Evolutionary conservation across 2,329 filamentous ascomycete genomes (phyloP).

Genomic region (Xylariales sp.): DNA sequence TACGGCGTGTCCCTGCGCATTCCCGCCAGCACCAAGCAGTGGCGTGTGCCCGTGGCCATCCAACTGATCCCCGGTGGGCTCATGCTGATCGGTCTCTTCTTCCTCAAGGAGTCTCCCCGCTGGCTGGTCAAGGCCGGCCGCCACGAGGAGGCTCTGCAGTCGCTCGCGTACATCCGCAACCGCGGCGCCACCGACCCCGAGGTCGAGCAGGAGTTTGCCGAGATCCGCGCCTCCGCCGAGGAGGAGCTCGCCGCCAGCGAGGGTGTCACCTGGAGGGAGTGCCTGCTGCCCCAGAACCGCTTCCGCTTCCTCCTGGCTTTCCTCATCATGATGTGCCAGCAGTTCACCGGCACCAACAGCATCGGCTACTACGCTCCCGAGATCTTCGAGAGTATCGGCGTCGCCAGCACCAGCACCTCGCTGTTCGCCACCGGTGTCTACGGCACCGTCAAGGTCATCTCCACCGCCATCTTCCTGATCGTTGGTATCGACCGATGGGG

Average conservation of each 20-base stretch:
- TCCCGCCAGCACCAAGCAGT: constrained; percentile 51
- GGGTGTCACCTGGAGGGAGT: constrained; percentile 35
- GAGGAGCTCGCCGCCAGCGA: constrained; percentile 25
- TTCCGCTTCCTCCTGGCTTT: no score
- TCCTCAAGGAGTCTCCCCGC: constrained; percentile 58
- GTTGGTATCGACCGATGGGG: constrained; percentile 53
- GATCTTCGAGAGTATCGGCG: constrained; percentile 55
- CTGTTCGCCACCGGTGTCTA: constrained; percentile 52
- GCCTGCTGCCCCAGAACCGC: constrained; percentile 16
- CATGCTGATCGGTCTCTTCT: constrained; percentile 53
- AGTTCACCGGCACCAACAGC: constrained; percentile 47
- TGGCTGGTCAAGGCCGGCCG: constrained; percentile 61
- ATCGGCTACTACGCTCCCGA: constrained; percentile 58
- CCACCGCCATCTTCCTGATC: constrained; percentile 43
- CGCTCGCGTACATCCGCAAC: constrained; percentile 53
- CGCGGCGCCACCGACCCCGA: constrained; percentile 49
- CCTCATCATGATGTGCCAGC: constrained; percentile 25
- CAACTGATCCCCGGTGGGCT: constrained; percentile 58
- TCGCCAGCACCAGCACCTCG: constrained; percentile 46
- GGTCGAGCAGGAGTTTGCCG: constrained; percentile 54
- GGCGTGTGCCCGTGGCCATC: constrained; percentile 61
- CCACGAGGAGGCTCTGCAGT: constrained; percentile 49
- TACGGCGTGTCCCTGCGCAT: constrained; percentile 59
- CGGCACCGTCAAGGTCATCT: constrained; percentile 47
- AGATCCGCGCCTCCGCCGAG: constrained; percentile 40